These are phyloP conservation scores for Trypanosoma theileri DNA, from an alignment of 208 protist species.

Conservation along the genomic window DNA sequence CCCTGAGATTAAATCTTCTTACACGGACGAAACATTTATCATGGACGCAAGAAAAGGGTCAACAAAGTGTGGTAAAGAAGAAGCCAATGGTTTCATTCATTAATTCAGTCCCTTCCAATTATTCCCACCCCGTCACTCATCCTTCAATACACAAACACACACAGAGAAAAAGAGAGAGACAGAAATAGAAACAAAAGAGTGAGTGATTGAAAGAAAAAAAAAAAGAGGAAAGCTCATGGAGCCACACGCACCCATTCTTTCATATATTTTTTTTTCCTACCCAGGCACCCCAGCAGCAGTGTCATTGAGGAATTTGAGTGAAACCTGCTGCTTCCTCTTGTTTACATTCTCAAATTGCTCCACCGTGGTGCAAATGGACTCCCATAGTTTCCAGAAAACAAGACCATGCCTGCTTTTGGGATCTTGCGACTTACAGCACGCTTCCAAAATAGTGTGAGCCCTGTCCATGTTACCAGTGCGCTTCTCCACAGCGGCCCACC, in stretches of 20 bases:
- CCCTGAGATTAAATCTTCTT: too few relatives aligned
- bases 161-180: too few relatives aligned
- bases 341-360: conserved; percentile 68
- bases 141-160: too few relatives aligned
- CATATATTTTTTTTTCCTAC: conserved; percentile 33
- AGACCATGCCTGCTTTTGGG: conserved; percentile 48
- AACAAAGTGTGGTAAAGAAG: too few relatives aligned
- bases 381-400: conserved; percentile 77
- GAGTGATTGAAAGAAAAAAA: too few relatives aligned
- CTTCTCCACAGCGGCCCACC: conserved; percentile 78
- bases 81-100: too few relatives aligned
- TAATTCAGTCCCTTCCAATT: too few relatives aligned
- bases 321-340: conserved; percentile 58
- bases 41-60: too few relatives aligned
- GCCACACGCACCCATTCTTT: conserved; percentile 8
- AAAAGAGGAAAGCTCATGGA: too few relatives aligned
- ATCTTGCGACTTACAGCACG: conserved; percentile 71
- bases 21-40: too few relatives aligned
- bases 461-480: conserved; percentile 45
- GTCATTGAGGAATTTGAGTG: conserved; percentile 38
- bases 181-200: too few relatives aligned
- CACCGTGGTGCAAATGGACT: conserved; percentile 59
- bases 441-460: conserved; percentile 65
- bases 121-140: too few relatives aligned
- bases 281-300: not conserved